Evolutionary conservation across 2,329 filamentous ascomycete species (phyloP), one percentile per base, ranked within the genome.

Genomic region (Fusarium anguioides): DNA sequence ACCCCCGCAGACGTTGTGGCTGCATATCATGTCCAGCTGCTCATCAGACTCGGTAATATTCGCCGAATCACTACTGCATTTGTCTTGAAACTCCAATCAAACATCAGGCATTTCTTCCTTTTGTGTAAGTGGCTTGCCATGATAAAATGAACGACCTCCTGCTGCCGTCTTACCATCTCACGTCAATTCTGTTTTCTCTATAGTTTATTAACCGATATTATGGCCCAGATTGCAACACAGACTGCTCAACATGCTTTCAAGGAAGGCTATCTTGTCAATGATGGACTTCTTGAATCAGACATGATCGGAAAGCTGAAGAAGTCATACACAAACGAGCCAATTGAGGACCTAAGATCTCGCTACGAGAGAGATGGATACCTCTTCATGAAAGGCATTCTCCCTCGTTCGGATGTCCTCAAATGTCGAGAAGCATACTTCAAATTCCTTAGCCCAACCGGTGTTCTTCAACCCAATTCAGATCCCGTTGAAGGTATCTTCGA

Each of bases 401-500:
- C 62, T 2, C 49, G 64, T 2, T 47, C 55, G 3, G 49, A 53
- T 5, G 58, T 68, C 2, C 58, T 68, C 4, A 9, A 37, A n/a
- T 63, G 53, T 5, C 49, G 58, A n/a, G 20, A 56, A 17, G 41
- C 46, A 4, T 66, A 64, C 39, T 64, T 66, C 41, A 27, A 41
- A 15, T 63, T 68, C 4, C 46, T 68, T 2, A 51, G 37, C 3
- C 58, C 62, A 1, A 66, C 44, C 2, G 50, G 58, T 1, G 48
- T 60, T 15, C 11, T 66, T 0, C 29, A 50, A 9, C 62, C 50
- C 1, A 48, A 24, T 2, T 52, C 62, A 2, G 37, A 51, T n/a
- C 35, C 29, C 7, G 62, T 68, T 5, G 49, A 68, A 11, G 62
- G 53, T 4, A 49, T 68, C 11, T 66, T 59, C 10, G 41, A 59